Evolutionary conservation across 2,329 filamentous ascomycete genomes (phyloP).

Genomic region (Geosmithia putterillii): DNA sequence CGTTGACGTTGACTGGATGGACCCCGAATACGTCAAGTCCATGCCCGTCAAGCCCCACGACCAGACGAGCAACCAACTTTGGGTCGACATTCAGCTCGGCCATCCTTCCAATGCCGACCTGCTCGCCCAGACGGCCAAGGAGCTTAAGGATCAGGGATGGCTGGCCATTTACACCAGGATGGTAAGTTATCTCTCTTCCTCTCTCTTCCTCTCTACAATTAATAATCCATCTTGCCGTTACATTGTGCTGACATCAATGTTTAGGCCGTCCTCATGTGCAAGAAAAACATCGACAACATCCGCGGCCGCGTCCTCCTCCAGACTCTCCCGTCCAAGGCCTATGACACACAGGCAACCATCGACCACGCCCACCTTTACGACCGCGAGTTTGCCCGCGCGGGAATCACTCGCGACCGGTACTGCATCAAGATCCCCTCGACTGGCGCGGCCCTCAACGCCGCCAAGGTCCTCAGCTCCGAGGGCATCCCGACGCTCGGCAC

Average conservation of each 20-base stretch:
- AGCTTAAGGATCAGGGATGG: slow-evolving; percentile 32
- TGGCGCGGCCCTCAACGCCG: slow-evolving; percentile 31
- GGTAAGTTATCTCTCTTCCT: slow-evolving; percentile 10
- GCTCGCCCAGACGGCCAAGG: slow-evolving; percentile 25
- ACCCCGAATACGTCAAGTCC: slow-evolving; percentile 30
- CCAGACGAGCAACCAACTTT: slow-evolving; percentile 37
- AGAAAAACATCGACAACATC: slow-evolving; percentile 31
- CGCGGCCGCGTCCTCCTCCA: slow-evolving; percentile 35
- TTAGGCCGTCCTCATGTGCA: slow-evolving; percentile 33
- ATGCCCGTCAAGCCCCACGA: slow-evolving; percentile 32
- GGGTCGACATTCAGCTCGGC: slow-evolving; percentile 32
- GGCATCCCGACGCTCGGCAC: slow-evolving; percentile 35
- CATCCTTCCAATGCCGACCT: slow-evolving; percentile 28
- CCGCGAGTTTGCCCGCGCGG: slow-evolving; percentile 28
- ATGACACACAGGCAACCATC: slow-evolving; percentile 28
- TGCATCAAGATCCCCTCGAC: slow-evolving; percentile 40
- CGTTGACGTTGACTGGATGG: slow-evolving; percentile 40
- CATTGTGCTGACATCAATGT: too few species aligned
- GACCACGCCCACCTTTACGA: slow-evolving; percentile 33
- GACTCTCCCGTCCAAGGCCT: slow-evolving; percentile 31
- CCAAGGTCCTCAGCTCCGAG: slow-evolving; percentile 25
- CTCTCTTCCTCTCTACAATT: neutral
- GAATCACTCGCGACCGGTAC: slow-evolving; percentile 30
- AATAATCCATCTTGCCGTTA: neutral
- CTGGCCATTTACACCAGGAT: slow-evolving; percentile 34